Evolutionary conservation across 2,329 filamentous ascomycete genomes (phyloP), one percentile per base, ranked within the genome.

Genomic region (Thermothelomyces thermophilus): DNA sequence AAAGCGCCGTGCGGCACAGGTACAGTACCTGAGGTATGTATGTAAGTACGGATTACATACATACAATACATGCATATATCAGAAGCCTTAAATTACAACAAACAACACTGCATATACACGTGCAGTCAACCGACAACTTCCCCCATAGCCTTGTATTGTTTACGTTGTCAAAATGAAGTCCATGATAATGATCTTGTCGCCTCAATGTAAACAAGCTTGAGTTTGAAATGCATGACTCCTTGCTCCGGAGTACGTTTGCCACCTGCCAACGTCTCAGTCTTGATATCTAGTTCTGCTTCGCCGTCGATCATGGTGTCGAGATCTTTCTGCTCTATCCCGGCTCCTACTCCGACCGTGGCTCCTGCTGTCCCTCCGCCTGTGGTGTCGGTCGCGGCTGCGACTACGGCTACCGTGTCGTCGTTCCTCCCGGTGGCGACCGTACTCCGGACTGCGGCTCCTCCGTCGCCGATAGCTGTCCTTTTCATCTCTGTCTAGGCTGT

Each of bases 361-460:
- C 44, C 43, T 41, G 30, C 31, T 40, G 7, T 43, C 44, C 31
- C 41, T 46, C 39, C 44, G 42, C 28, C 48, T 33, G 31, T 51
- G 31, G 9, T 53, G 48, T 6, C 54, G 45, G 5, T 68, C 64
- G 11, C 64, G 62, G 40, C 66, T 65, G 39, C 67, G 61, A 42
- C 67, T 65, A 41, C 66, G 58, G 49, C 16, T 14, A 16, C 33
- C 61, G 20, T 62, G 44, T 52, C 64, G 22, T 56, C 64, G 56
- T 61, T 57, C 53, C 9, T 46, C 42, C 13, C 37, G 42, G 9
- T 36, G 37, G 37, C 58, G 55, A 5, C 45, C 53, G 19, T 39
- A 41, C n/a, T 56, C 58, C 19, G 61, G 61, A 40, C 70, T 70
- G 41, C 66, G 62, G 48, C 67, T 72, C 44, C 69, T 63, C 19